phyloP scores from a whole-genome alignment of 2,329 filamentous ascomycete genomes.

The Alternaria alternata region DNA sequence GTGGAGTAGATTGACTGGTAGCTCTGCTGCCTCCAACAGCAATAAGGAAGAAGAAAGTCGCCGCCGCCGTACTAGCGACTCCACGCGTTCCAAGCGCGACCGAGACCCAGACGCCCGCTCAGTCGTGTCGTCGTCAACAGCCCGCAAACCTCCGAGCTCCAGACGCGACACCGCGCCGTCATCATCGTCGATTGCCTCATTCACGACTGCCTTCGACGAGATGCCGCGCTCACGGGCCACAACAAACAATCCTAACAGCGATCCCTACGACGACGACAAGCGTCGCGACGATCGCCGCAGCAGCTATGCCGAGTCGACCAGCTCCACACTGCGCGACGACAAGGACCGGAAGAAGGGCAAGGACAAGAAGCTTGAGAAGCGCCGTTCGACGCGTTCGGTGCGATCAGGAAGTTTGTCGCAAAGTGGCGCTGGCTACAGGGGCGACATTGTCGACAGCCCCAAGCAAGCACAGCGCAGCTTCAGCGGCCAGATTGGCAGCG shows the following conservation, averaged over 20 bases:
- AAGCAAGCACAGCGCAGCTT: slow-evolving; percentile 33
- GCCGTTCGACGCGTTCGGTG: slow-evolving; percentile 42
- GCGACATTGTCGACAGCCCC: slow-evolving; percentile 44
- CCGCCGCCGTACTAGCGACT: slow-evolving; percentile 34
- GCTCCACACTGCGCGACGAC: slow-evolving; percentile 40
- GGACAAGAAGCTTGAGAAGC: slow-evolving; percentile 39
- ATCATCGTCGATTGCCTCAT: slow-evolving; percentile 50
- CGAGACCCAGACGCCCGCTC: slow-evolving; percentile 42
- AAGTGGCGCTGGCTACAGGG: slow-evolving; percentile 37
- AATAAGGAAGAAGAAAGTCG: slow-evolving; percentile 40
- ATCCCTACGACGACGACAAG: slow-evolving; percentile 44
- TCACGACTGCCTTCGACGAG: slow-evolving; percentile 50
- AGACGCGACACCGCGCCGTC: slow-evolving; percentile 41
- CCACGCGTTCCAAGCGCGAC: slow-evolving; percentile 45
- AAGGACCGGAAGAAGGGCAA: slow-evolving; percentile 39
- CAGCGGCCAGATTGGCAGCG: slow-evolving; percentile 40
- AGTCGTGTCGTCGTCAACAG: slow-evolving; percentile 46
- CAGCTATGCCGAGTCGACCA: slow-evolving; percentile 42
- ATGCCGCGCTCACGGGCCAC: slow-evolving; percentile 31
- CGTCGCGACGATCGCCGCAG: slow-evolving; percentile 40
- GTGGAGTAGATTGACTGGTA: slow-evolving; percentile 51
- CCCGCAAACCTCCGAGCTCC: slow-evolving; percentile 42
- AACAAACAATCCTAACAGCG: slow-evolving; percentile 32
- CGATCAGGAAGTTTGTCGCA: slow-evolving; percentile 37
- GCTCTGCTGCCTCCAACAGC: slow-evolving; percentile 34